Percentiles rank a stretch among this genome's conserved stretches.
phyloP scores from a whole-genome alignment of 257 asterid species.

The Rauvolfia tetraphylla region DNA sequence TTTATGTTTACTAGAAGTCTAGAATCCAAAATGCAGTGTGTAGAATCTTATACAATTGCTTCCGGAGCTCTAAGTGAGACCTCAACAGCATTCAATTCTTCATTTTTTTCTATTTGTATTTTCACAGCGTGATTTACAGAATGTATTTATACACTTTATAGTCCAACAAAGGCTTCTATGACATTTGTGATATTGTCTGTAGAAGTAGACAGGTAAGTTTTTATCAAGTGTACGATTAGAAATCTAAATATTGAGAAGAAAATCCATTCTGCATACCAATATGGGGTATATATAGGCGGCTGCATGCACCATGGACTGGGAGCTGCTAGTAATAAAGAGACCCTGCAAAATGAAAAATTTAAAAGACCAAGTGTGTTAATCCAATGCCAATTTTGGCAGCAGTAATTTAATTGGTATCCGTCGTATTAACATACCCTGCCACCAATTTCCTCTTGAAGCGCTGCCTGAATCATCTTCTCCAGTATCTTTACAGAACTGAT shows the following conservation, averaged over 20 bases:
- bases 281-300: constrained; percentile 19
- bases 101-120: background rate
- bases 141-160: background rate
- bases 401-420: background rate
- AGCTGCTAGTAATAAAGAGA: constrained; percentile 62
- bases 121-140: background rate
- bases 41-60: background rate
- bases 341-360: constrained; percentile 35
- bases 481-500: constrained; percentile 50
- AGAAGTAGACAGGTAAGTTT: no score
- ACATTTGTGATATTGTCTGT: no score
- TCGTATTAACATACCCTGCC: constrained; percentile 58
- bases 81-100: background rate
- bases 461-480: constrained; percentile 64
- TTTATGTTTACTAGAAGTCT: no score
- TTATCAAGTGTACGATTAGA: background rate
- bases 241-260: background rate
- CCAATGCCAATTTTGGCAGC: background rate
- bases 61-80: background rate
- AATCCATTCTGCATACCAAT: constrained; percentile 28
- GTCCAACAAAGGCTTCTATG: background rate
- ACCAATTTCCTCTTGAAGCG: constrained; percentile 90
- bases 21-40: background rate
- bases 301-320: constrained; percentile 21
- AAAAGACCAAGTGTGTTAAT: background rate